Base-by-base conservation (phyloP, 306 rosid genomes). In the Cyamopsis tetragonoloba region DNA sequence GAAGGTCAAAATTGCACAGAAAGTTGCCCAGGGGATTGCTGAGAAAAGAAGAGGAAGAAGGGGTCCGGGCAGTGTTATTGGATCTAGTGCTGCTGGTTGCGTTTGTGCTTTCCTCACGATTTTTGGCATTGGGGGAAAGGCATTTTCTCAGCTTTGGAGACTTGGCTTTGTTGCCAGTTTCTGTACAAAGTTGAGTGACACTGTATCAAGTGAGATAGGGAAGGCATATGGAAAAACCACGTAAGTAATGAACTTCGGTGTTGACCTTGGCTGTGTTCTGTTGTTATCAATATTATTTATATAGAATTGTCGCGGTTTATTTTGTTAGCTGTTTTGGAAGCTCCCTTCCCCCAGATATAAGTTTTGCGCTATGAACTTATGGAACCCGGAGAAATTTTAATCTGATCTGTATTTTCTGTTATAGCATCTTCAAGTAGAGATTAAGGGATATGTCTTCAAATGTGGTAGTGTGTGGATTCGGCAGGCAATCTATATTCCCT, bases 1-100 rank as follows among this genome's bases (percentile, higher is more conserved):
- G 24, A 95, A 95, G 80, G 96, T 90, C 38, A 95, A 86, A 83
- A 88, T 88, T 89, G 77, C 84, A 2, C 97, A 95, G 74, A 95
- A 95, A 86, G 91, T 80, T 81, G 92, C 88, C 18, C 95, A 95
- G 34, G 99, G 99, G 38, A 80, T 95, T 51, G 97, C 99, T 46
- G 99, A 95, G 86, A 95, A 86, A 83, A 85, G 86, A 73, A 90
- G 75, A 74, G 99, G 99, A 76, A 84, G 97, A 80, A 86, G 99
- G 83, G 99, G 99, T 31, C 99, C 96, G 0, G 80, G 92, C 20
- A 95, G 99, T 80, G 99, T 95, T 37, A 75, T 95, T 70, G 97
- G 99, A 75, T 95, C 99, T 55, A 90, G 99, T 80, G 89, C 96
- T 68, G 99, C 99, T 14, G 96, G 99, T 68, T 95, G 99, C 49